Base-by-base conservation (phyloP, 305 asterid species). In the Plantago coronopus region DNA sequence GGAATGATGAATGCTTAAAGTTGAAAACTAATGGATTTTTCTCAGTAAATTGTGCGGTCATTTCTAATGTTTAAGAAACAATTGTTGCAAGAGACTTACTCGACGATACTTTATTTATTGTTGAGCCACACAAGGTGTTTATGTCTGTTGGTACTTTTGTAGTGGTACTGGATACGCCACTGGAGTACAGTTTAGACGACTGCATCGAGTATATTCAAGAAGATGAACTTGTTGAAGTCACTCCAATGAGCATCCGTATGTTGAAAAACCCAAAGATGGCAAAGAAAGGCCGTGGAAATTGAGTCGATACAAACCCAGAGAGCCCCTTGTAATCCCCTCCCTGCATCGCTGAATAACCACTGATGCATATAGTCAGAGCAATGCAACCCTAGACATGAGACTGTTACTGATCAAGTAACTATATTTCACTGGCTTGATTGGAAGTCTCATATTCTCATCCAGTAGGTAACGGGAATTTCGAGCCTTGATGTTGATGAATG, bases 201-300 rank as follows among this genome's bases (percentile, higher is more conserved):
- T 94, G 99, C 90, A 94, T 94, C 54, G 99, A 94, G 74, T 94
- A 94, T 83, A 94, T 94, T 76, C 96, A 94, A 85, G 97, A 94
- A 81, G 99, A 89, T 5, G 99, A 94, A 73, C 90, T 94, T 57
- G 99, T 94, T 65, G 99, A 94, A 71, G 95, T 94, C 49, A 87
- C 97, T 29, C 99, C 99, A 23, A 25, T 63, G 23, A 94, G 97
- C 79, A 85, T 89, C 48, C 84, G 97, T 57, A 94, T 87, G 95
- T 79, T 88, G 86, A 94, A 94, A 67, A 94, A 89, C 69, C 95
- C 83, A 5, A 94, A 89, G 77, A 29, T 63, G 21, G 14, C 72
- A 14, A 89, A 82, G 77, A 94, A 85, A 70, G 66, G 68, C 7
- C 81, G 94, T 21, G 67, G 74, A 74, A 63, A 29, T 56, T 48